These are phyloP conservation scores for Magnaporthiopsis incrustans DNA, from an alignment of 2,329 filamentous ascomycete genomes.

Conservation along the genomic window DNA sequence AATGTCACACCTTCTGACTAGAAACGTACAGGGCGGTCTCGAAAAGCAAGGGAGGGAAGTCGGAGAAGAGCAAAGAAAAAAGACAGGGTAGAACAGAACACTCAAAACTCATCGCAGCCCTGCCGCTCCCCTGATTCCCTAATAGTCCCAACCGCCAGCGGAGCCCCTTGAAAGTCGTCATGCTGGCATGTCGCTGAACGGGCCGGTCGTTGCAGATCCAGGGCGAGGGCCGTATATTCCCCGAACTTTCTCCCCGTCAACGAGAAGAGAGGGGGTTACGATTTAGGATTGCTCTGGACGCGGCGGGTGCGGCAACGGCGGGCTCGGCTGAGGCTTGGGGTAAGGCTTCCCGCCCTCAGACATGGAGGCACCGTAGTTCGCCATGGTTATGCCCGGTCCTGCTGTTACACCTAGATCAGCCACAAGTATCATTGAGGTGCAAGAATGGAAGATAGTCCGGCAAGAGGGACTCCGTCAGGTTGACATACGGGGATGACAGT, in stretches of 20 bases:
- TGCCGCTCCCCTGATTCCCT: background rate
- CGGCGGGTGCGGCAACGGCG: conserved; percentile 13
- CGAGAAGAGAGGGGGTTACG: background rate
- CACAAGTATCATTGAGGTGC: background rate
- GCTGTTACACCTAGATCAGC: background rate
- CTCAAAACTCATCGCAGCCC: background rate
- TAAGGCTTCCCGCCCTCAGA: conserved; percentile 3
- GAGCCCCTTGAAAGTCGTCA: background rate
- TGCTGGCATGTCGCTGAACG: background rate
- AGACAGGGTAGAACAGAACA: background rate
- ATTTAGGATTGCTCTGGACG: conserved; percentile 6
- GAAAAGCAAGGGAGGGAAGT: no score
- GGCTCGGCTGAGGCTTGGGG: conserved; percentile 10
- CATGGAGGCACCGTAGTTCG: background rate
- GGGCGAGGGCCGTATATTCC: background rate
- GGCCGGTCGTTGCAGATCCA: background rate
- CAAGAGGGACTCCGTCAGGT: background rate
- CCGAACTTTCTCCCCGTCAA: background rate
- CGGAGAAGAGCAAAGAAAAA: background rate
- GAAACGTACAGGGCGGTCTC: no score
- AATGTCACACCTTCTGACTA: no score
- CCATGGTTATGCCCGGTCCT: background rate
- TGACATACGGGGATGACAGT: background rate
- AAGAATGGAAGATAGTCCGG: no score
- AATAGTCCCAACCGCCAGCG: background rate